phyloP scores from a whole-genome alignment of 2,329 filamentous ascomycete genomes.

The Verticillium longisporum region DNA sequence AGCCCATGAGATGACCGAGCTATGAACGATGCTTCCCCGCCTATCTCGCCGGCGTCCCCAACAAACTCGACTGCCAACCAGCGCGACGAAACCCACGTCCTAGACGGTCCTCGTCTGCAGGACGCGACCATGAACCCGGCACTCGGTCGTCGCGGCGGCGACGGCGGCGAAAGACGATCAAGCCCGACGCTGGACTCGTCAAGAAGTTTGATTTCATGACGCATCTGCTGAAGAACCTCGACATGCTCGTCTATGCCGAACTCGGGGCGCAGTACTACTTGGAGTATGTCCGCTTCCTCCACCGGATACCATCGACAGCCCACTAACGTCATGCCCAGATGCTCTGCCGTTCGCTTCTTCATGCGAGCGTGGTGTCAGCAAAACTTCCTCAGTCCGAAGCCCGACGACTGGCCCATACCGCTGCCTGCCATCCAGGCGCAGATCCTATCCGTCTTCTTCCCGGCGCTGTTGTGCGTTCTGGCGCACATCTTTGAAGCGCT shows the following conservation, averaged over 20 bases:
- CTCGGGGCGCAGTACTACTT: conserved; percentile 62
- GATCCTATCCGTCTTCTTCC: conserved; percentile 49
- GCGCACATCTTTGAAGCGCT: conserved; percentile 50
- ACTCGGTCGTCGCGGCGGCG: conserved; percentile 17
- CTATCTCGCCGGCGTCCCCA: conserved; percentile 29
- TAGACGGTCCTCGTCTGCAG: background rate
- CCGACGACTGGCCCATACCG: conserved; percentile 47
- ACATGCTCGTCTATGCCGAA: conserved; percentile 58
- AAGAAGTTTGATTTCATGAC: conserved; percentile 57
- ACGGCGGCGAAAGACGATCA: conserved; percentile 28
- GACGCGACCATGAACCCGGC: conserved; percentile 1
- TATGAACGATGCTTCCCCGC: conserved; percentile 46
- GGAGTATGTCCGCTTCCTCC: conserved; percentile 45
- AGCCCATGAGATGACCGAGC: conserved; percentile 23
- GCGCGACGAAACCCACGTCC: conserved; percentile 10
- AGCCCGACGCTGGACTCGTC: conserved; percentile 33
- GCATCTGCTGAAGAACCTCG: conserved; percentile 53
- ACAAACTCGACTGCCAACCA: conserved; percentile 13
- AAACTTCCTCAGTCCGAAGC: conserved; percentile 57
- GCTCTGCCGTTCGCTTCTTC: conserved; percentile 56
- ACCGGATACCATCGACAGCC: background rate
- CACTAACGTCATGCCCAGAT: conserved; percentile 33
- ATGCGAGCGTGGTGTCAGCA: conserved; percentile 53
- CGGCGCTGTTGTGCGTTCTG: conserved; percentile 54
- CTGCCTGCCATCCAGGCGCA: conserved; percentile 51